Evolutionary conservation across 2,329 filamentous ascomycete genomes (phyloP).

Genomic region (Monosporascus ibericus): DNA sequence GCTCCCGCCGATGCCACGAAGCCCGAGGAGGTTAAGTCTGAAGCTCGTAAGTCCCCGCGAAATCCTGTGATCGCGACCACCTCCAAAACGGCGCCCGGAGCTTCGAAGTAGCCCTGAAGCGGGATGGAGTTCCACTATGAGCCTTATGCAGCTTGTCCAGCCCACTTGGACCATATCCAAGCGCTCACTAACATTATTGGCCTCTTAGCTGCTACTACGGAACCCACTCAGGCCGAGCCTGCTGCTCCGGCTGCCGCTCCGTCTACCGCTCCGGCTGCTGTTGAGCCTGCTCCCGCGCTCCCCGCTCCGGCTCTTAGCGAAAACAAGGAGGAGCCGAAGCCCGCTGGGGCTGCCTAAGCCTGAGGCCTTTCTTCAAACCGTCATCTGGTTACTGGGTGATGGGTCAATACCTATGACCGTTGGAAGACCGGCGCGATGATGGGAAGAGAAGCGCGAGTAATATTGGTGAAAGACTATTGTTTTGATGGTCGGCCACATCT

Average conservation of each 20-base stretch:
- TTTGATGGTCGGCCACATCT: background rate
- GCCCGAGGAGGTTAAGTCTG: background rate
- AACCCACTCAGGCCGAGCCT: slow-evolving; percentile 11
- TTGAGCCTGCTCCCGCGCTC: slow-evolving; percentile 12
- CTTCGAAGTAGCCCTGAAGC: too few relatives aligned
- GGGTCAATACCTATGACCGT: background rate
- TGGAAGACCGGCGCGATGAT: background rate
- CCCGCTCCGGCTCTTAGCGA: slow-evolving; percentile 10
- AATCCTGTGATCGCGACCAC: background rate
- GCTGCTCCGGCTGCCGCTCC: slow-evolving; percentile 12
- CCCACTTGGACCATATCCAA: background rate
- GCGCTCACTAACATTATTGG: slow-evolving; percentile 4
- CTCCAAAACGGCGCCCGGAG: too few relatives aligned
- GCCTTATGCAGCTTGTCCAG: too few relatives aligned
- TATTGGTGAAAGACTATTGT: background rate
- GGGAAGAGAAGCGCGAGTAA: background rate
- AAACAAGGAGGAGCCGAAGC: slow-evolving; percentile 19
- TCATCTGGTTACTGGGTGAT: slow-evolving; percentile 1
- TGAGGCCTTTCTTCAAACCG: slow-evolving; percentile 10
- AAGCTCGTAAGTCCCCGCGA: background rate
- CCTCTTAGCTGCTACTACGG: slow-evolving; percentile 8
- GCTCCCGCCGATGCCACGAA: background rate
- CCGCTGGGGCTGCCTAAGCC: slow-evolving; percentile 17
- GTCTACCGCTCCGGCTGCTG: slow-evolving; percentile 11
- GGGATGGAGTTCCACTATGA: background rate